Conservation (phyloP, 2,329 filamentous ascomycete species). For the Parasarocladium wereldwijsianum region DNA sequence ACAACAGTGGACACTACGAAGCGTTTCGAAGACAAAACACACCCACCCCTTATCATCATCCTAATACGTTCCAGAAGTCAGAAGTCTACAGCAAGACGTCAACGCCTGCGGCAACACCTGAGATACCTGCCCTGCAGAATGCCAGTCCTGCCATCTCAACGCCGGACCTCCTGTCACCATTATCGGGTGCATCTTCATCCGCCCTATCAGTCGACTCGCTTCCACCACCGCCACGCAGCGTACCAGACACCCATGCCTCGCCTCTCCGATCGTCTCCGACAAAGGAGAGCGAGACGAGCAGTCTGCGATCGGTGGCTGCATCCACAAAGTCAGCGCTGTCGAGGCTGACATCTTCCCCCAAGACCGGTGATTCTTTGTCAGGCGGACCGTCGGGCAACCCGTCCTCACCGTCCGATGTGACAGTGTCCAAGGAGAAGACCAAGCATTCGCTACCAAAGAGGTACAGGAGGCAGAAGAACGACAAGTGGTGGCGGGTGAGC, state of each 20-base stretch:
- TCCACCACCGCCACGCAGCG: conserved; percentile 15
- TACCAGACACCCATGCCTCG: conserved; percentile 16
- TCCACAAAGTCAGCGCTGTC: conserved; percentile 40
- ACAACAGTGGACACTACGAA: conserved; percentile 95
- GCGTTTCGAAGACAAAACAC: conserved; percentile 81
- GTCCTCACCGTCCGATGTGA: conserved; percentile 9
- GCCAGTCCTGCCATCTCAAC: conserved; percentile 30
- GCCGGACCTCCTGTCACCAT: conserved; percentile 28
- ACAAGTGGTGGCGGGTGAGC: conserved; percentile 93
- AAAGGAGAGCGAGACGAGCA: conserved; percentile 33
- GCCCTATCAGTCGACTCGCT: conserved; percentile 23
- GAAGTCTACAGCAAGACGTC: conserved; percentile 55
- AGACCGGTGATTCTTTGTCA: conserved; percentile 8
- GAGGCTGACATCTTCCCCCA: conserved; percentile 28
- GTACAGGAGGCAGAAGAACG: conserved; percentile 45
- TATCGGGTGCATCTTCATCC: conserved; percentile 18
- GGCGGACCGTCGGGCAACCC: background rate
- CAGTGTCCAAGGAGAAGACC: background rate
- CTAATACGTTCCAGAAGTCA: conserved; percentile 62
- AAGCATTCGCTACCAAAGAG: conserved; percentile 7
- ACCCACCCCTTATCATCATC: conserved; percentile 61
- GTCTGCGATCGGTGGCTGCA: conserved; percentile 39
- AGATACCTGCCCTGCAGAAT: conserved; percentile 18
- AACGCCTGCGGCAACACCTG: conserved; percentile 35
- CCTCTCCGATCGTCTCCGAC: conserved; percentile 11